Conservation (phyloP, 129 eudicot genomes). For the Pittosporum tobira region DNA sequence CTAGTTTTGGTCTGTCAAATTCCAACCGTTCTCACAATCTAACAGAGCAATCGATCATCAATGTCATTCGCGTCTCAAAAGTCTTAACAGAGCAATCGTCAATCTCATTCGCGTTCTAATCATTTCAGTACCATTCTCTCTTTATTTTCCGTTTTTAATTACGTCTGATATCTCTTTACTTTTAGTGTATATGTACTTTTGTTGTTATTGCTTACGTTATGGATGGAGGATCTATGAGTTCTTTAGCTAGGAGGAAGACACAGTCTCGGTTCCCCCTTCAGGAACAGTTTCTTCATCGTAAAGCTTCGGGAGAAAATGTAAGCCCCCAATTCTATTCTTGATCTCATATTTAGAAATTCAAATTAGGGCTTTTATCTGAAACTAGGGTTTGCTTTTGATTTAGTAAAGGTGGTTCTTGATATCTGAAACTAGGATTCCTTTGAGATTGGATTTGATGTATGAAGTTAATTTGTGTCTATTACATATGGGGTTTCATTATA, state of each 20-base stretch:
- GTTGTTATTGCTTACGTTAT: slow-evolving; percentile 31
- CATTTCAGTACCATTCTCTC: background rate
- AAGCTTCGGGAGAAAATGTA: slow-evolving; percentile 53
- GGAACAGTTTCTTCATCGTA: slow-evolving; percentile 46
- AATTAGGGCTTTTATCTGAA: too few species aligned
- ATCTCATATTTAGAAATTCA: too few species aligned
- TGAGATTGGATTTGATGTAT: background rate
- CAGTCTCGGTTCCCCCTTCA: slow-evolving; percentile 45
- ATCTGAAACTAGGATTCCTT: too few species aligned
- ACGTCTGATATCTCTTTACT: background rate
- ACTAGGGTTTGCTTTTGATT: background rate
- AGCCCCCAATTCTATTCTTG: too few species aligned
- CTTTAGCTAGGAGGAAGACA: slow-evolving; percentile 37
- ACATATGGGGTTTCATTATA: too few species aligned
- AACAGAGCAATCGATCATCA: too few species aligned
- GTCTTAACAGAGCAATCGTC: background rate
- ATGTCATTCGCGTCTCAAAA: too few species aligned
- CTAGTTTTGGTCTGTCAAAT: too few species aligned
- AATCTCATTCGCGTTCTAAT: slow-evolving; percentile 4
- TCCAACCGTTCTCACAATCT: too few species aligned
- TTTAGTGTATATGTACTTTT: slow-evolving; percentile 11
- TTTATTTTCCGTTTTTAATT: background rate
- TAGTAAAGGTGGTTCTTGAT: too few species aligned
- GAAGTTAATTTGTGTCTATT: background rate
- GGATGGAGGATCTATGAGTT: slow-evolving; percentile 54